Conservation (phyloP, 148 eudicot genomes). For the Silene latifolia region DNA sequence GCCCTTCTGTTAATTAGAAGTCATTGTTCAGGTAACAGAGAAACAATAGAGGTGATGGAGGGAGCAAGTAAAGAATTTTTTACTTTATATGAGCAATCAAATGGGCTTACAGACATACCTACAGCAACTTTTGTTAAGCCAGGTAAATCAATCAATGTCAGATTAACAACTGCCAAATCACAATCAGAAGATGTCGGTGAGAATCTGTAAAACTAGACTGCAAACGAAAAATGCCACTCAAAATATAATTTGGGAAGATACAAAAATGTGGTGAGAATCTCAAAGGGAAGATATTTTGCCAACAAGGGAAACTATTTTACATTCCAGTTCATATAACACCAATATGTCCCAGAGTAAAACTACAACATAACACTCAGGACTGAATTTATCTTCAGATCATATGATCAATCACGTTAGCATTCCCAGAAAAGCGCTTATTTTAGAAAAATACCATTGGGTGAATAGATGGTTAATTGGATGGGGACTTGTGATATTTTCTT, state of each 20-base stretch:
- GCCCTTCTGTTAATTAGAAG: slow-evolving; percentile 57
- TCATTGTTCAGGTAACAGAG: not conserved
- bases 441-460: slow-evolving; percentile 43
- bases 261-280: not conserved
- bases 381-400: not conserved
- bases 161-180: slow-evolving; percentile 53
- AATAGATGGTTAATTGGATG: slow-evolving; percentile 60
- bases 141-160: slow-evolving; percentile 66
- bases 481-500: slow-evolving; percentile 53
- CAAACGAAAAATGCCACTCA: not conserved
- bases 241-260: not conserved
- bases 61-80: not conserved
- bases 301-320: too few species aligned
- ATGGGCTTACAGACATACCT: slow-evolving; percentile 31
- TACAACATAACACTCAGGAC: not conserved
- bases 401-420: not conserved
- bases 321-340: not conserved
- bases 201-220: not conserved
- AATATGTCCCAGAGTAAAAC: not conserved
- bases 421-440: not conserved
- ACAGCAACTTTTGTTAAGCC: slow-evolving; percentile 70
- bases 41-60: not conserved
- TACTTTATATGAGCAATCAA: not conserved
- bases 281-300: too few species aligned
- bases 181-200: slow-evolving; percentile 9